Conservation (phyloP, 352 stramenopile species). For the Phytopythium montanum region DNA sequence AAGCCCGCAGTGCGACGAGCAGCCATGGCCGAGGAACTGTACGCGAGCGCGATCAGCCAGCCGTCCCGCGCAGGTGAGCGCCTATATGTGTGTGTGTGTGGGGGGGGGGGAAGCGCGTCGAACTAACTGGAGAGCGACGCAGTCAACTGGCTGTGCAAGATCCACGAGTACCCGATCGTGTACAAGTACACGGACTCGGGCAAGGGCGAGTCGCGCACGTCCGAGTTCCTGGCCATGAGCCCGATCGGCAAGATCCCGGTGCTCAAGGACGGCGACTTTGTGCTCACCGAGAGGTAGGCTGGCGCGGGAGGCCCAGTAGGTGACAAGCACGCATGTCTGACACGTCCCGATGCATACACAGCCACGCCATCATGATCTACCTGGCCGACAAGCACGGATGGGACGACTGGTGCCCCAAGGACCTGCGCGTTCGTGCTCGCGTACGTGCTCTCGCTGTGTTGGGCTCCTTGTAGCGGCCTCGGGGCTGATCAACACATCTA, state of each 20-base stretch:
- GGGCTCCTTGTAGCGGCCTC: not conserved
- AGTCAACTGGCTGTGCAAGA: constrained; percentile 73
- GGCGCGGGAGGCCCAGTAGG: too few species aligned
- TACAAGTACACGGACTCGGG: constrained; percentile 51
- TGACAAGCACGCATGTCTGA: not conserved
- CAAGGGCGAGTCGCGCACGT: constrained; percentile 49
- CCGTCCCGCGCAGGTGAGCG: constrained; percentile 38
- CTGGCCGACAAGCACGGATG: constrained; percentile 65
- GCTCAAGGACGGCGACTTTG: constrained; percentile 62
- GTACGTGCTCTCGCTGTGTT: constrained; percentile 20
- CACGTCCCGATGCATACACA: constrained; percentile 7
- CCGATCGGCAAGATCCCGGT: constrained; percentile 69
- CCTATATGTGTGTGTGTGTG: constrained; percentile 15
- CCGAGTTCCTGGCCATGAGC: constrained; percentile 50
- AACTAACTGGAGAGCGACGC: not conserved
- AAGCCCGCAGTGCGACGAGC: not conserved
- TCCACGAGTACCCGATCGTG: constrained; percentile 56
- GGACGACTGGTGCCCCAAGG: constrained; percentile 53
- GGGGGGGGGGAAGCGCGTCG: not conserved
- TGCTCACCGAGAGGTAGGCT: constrained; percentile 54
- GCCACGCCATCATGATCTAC: constrained; percentile 76
- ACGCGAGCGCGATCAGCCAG: constrained; percentile 59
- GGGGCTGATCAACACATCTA: not conserved
- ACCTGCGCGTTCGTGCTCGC: constrained; percentile 56
- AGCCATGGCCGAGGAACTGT: constrained; percentile 46